Percentiles rank a stretch among this genome's conserved stretches.
These are phyloP conservation scores for Smallanthus sonchifolius DNA, from an alignment of 129 eudicot species.

Conservation along the genomic window DNA sequence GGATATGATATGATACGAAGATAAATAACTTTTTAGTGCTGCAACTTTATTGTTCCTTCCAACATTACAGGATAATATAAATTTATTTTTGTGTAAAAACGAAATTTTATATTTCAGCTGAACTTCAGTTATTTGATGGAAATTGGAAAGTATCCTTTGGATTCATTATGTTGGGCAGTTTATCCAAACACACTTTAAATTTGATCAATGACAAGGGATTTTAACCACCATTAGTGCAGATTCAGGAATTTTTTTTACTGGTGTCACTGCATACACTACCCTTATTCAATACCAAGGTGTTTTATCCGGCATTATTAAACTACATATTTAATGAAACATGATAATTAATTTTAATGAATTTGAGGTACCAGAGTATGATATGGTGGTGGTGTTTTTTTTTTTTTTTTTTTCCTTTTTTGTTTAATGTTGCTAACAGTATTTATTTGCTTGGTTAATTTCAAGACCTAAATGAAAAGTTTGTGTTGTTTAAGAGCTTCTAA, in stretches of 20 bases:
- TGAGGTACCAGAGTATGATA: no score
- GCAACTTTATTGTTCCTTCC: neutral
- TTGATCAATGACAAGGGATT: neutral
- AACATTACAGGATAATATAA: neutral
- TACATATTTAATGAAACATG: no score
- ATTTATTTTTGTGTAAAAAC: conserved; percentile 1
- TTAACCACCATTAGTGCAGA: neutral
- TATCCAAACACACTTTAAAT: neutral
- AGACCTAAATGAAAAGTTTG: no score
- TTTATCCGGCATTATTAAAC: neutral
- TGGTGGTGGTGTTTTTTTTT: no score
- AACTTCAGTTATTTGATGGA: conserved; percentile 4
- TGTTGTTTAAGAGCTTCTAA: no score
- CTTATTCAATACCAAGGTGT: neutral
- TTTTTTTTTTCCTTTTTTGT: no score
- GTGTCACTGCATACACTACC: no score
- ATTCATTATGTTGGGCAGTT: neutral
- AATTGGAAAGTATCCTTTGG: neutral
- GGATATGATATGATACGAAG: conserved; percentile 40
- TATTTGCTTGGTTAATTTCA: no score
- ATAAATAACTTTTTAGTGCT: neutral
- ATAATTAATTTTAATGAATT: no score
- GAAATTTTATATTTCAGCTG: neutral
- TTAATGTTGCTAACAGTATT: no score
- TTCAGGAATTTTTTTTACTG: neutral